A percentile compares a stretch with the other conserved stretches of the same genome.
phyloP scores from a whole-genome alignment of 2,329 filamentous ascomycete species.

The Cercospora brassicicola region DNA sequence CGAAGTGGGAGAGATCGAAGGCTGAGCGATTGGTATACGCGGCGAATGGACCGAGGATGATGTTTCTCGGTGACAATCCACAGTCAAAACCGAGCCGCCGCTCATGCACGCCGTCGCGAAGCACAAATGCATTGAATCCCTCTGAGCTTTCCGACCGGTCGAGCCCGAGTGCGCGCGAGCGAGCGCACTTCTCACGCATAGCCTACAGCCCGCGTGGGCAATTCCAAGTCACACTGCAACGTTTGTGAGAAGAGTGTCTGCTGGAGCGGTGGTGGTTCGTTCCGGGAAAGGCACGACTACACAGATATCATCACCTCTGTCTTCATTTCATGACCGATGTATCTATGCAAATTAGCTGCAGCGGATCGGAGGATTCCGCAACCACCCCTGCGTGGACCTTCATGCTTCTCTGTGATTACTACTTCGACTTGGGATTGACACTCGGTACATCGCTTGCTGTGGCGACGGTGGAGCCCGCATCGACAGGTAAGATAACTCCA shows the following conservation, averaged over 20 bases:
- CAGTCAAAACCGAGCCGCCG: neutral
- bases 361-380: neutral
- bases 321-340: neutral
- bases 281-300: neutral
- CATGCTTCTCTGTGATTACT: neutral
- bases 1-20: constrained; percentile 44
- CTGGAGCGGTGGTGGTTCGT: neutral
- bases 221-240: neutral
- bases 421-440: constrained; percentile 16
- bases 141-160: neutral
- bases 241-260: neutral
- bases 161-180: neutral
- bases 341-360: neutral
- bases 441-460: constrained; percentile 45
- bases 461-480: constrained; percentile 50
- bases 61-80: neutral
- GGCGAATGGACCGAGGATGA: constrained; percentile 22
- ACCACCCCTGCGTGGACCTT: neutral
- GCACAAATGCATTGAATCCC: neutral
- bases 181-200: neutral
- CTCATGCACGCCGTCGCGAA: neutral
- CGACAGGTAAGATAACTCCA: constrained; percentile 50
- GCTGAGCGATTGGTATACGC: constrained; percentile 19
- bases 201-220: neutral
- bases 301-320: neutral